Evolutionary conservation across 225 moss, liverwort and hornwort species (phyloP).

Genomic region (Sphagnum contortum): DNA sequence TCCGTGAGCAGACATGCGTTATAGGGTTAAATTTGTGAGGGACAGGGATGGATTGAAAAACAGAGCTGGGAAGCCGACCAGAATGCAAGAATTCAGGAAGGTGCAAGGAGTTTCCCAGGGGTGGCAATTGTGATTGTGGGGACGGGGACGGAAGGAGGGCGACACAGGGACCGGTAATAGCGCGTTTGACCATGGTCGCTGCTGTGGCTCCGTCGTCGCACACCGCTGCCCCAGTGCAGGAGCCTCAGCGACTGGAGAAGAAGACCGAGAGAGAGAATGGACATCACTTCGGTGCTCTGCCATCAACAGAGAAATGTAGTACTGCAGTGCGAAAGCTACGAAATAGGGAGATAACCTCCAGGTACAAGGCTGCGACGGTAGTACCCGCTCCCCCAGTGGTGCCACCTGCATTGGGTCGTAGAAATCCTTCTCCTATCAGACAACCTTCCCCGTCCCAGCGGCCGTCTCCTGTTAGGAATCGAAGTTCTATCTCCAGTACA

Average conservation of each 20-base stretch:
- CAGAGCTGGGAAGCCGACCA: no score
- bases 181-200: conserved; percentile 75
- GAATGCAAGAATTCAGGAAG: no score
- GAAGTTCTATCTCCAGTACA: conserved; percentile 8
- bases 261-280: conserved; percentile 47
- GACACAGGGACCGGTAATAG: conserved; percentile 10
- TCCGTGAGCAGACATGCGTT: no score
- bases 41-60: no score
- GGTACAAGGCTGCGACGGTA: conserved; percentile 57
- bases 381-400: conserved; percentile 22
- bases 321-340: conserved; percentile 57
- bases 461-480: conserved; percentile 42
- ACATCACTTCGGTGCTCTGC: conserved; percentile 51
- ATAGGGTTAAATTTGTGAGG: no score
- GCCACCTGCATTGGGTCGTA: conserved; percentile 20
- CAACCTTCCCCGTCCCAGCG: conserved; percentile 46
- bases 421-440: conserved; percentile 45
- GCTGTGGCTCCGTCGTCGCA: conserved; percentile 60
- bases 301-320: conserved; percentile 72
- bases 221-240: conserved; percentile 27
- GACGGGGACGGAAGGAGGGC: background rate
- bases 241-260: conserved; percentile 52
- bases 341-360: conserved; percentile 94
- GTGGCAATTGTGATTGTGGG: no score
- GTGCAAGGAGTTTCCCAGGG: no score